Conservation (phyloP, 2,329 filamentous ascomycete species). For the Talaromyces sp. region DNA sequence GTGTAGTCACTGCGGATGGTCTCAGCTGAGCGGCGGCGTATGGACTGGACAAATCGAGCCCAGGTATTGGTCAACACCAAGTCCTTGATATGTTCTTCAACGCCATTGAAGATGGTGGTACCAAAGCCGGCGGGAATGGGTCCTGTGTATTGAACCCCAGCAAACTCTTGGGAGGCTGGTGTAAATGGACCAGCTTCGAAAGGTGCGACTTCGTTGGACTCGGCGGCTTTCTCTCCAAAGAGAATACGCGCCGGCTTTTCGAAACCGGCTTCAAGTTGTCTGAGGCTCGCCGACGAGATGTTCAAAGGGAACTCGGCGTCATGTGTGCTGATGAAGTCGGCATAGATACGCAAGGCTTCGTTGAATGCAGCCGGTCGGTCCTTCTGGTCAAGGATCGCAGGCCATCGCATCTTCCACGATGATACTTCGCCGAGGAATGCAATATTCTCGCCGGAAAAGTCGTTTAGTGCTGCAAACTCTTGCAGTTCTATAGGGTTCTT, state of each 20-base stretch:
- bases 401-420: constrained; percentile 54
- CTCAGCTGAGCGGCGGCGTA: constrained; percentile 7
- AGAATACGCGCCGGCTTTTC: constrained; percentile 2
- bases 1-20: neutral
- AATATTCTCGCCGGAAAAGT: constrained; percentile 73
- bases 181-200: neutral
- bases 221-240: neutral
- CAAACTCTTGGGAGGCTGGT: neutral
- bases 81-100: constrained; percentile 12
- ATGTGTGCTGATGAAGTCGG: constrained; percentile 8
- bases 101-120: constrained; percentile 4
- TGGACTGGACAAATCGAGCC: constrained; percentile 6
- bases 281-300: constrained; percentile 6
- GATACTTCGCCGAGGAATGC: constrained; percentile 64
- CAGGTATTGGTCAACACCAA: constrained; percentile 11
- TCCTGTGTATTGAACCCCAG: neutral
- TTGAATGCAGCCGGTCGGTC: constrained; percentile 2
- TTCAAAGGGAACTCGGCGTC: constrained; percentile 11
- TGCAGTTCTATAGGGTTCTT: constrained; percentile 47
- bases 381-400: neutral
- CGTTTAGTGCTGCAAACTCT: constrained; percentile 65
- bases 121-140: constrained; percentile 1
- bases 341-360: constrained; percentile 7
- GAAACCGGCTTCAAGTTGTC: constrained; percentile 1
- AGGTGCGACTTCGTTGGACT: neutral